These are phyloP conservation scores for Arabidopsis hybrid DNA, from an alignment of 441 rosid species.

Conservation along the genomic window DNA sequence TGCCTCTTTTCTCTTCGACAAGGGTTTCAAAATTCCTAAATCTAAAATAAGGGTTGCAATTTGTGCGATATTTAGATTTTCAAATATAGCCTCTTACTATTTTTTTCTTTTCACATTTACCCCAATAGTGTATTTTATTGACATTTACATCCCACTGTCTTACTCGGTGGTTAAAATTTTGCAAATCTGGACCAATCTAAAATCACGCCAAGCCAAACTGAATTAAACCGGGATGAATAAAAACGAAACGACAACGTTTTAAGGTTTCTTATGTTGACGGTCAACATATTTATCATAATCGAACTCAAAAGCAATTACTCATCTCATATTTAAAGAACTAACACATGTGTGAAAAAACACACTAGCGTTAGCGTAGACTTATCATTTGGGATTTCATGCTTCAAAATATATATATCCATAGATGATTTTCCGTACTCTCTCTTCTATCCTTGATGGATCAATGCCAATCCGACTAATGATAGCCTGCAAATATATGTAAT, in stretches of 20 bases:
- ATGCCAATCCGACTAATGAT: constrained; percentile 44
- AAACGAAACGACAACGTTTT: not conserved
- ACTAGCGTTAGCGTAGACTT: not conserved
- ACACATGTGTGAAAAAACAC: not conserved
- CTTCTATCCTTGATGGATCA: constrained; percentile 46
- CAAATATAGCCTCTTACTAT: not conserved
- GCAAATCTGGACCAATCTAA: not conserved
- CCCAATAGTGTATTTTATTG: not conserved
- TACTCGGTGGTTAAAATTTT: not conserved
- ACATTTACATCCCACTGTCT: constrained; percentile 2
- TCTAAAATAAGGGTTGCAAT: constrained; percentile 21
- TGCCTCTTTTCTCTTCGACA: constrained; percentile 9
- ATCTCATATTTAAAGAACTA: constrained; percentile 7
- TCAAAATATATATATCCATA: not conserved
- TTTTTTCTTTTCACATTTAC: constrained; percentile 1
- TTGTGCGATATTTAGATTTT: not conserved
- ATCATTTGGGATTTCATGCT: not conserved
- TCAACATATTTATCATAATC: too few species aligned
- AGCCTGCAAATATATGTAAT: constrained; percentile 45
- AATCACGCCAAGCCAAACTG: not conserved
- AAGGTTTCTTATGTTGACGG: not conserved
- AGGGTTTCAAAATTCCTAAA: constrained; percentile 33
- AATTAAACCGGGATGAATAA: not conserved
- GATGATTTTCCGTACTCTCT: constrained; percentile 43
- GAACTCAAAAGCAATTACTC: too few species aligned